phyloP scores from a whole-genome alignment of 2,329 filamentous ascomycete genomes.

The Cladosporium sp. region DNA sequence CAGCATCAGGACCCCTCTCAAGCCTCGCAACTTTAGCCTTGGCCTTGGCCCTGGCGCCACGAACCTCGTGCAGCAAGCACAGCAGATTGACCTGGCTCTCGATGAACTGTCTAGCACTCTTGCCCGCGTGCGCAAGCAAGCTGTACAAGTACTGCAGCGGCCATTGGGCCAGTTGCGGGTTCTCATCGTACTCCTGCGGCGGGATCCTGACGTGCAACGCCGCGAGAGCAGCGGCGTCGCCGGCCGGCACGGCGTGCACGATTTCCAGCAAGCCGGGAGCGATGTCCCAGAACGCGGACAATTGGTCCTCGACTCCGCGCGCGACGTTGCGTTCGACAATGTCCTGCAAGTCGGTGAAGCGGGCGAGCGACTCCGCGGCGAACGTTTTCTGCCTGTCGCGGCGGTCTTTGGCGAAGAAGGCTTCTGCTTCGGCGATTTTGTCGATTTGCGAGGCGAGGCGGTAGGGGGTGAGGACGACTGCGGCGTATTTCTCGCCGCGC shows the following conservation, averaged over 20 bases:
- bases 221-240: slow-evolving; percentile 30
- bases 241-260: slow-evolving; percentile 70
- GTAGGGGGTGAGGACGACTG: slow-evolving; percentile 79
- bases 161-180: slow-evolving; percentile 72
- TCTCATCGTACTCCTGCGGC: slow-evolving; percentile 74
- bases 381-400: slow-evolving; percentile 64
- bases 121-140: slow-evolving; percentile 79
- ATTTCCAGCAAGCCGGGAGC: slow-evolving; percentile 75
- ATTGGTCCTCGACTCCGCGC: slow-evolving; percentile 82
- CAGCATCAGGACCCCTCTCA: slow-evolving; percentile 44
- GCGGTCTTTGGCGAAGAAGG: slow-evolving; percentile 79
- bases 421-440: slow-evolving; percentile 72
- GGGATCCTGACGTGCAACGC: slow-evolving; percentile 56
- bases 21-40: slow-evolving; percentile 64
- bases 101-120: slow-evolving; percentile 94
- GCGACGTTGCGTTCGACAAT: slow-evolving; percentile 81
- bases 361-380: slow-evolving; percentile 66
- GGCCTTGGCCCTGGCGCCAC: slow-evolving; percentile 69
- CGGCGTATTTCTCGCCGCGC: slow-evolving; percentile 76
- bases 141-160: slow-evolving; percentile 89
- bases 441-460: slow-evolving; percentile 66
- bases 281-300: slow-evolving; percentile 97
- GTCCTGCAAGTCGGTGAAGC: slow-evolving; percentile 70
- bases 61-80: slow-evolving; percentile 86
- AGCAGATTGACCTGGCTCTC: slow-evolving; percentile 89